Percentiles rank a stretch among this genome's conserved stretches.
Evolutionary conservation across 75 land plant species (phyloP).

Genomic region (Sequoiadendron giganteum): DNA sequence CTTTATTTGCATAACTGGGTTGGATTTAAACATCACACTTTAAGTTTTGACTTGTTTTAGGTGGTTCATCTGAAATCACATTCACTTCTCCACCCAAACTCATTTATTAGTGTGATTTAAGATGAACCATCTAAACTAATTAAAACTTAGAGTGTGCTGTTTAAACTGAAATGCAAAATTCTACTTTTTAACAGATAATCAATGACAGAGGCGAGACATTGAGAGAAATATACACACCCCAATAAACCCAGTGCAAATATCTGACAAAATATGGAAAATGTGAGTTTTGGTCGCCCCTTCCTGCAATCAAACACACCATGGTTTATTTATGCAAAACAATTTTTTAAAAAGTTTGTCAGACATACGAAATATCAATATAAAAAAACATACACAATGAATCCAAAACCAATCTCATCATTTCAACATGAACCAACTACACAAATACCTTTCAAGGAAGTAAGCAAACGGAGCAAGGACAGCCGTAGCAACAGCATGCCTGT

Average conservation of each 20-base stretch:
- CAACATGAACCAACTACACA: not conserved
- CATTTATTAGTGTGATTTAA: no score
- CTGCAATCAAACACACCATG: not conserved
- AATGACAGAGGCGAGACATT: not conserved
- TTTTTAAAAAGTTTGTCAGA: not conserved
- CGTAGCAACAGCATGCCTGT: constrained; percentile 54
- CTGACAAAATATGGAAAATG: not conserved
- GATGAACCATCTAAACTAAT: no score
- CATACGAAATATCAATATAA: no score
- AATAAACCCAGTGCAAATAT: not conserved
- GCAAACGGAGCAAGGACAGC: constrained; percentile 58
- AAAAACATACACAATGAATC: no score
- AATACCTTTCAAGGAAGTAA: constrained; percentile 52
- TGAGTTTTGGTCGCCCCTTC: not conserved
- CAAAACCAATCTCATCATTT: no score
- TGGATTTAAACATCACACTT: no score
- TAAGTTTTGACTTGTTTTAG: no score
- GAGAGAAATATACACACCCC: not conserved
- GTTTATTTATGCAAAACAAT: not conserved
- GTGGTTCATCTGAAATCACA: no score
- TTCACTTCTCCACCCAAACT: no score
- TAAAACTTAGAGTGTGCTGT: no score
- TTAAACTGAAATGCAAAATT: no score
- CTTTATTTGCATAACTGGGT: not conserved
- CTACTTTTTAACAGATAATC: not conserved